These are phyloP conservation scores for Neocucurbitaria cava DNA, from an alignment of 2,329 filamentous ascomycete genomes.

Conservation along the genomic window DNA sequence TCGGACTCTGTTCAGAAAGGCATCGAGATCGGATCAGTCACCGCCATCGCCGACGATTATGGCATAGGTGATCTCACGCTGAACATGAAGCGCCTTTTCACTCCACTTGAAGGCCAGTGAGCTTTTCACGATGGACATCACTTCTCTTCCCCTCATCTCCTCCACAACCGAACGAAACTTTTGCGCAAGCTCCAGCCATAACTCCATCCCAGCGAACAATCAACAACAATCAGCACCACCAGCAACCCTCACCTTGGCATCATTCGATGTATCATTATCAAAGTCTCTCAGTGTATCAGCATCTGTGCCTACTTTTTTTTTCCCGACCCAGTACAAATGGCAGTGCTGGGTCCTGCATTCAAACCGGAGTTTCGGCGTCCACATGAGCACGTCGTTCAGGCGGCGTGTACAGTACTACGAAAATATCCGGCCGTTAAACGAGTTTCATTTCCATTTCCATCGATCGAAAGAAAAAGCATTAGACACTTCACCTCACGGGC, in stretches of 20 bases:
- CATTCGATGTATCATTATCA: conserved; percentile 30
- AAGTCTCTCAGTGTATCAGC: conserved; percentile 15
- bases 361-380: conserved; percentile 37
- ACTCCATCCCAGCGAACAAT: conserved; percentile 3
- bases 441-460: conserved; percentile 28
- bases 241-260: conserved; percentile 24
- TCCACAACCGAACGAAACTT: neutral
- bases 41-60: conserved; percentile 72
- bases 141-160: neutral
- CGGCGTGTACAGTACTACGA: conserved; percentile 23
- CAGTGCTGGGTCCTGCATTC: conserved; percentile 34
- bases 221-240: conserved; percentile 5
- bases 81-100: conserved; percentile 75
- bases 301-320: conserved; percentile 9
- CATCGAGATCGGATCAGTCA: conserved; percentile 72
- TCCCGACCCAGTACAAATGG: conserved; percentile 17
- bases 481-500: conserved; percentile 41
- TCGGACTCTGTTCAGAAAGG: conserved; percentile 70
- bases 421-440: conserved; percentile 28
- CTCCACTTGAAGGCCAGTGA: conserved; percentile 55
- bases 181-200: neutral
- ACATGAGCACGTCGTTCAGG: conserved; percentile 11
- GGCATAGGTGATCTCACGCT: conserved; percentile 69
- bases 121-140: neutral
- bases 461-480: conserved; percentile 46